Conservation (phyloP, 352 stramenopile genomes). For the Phytophthora melonis region DNA sequence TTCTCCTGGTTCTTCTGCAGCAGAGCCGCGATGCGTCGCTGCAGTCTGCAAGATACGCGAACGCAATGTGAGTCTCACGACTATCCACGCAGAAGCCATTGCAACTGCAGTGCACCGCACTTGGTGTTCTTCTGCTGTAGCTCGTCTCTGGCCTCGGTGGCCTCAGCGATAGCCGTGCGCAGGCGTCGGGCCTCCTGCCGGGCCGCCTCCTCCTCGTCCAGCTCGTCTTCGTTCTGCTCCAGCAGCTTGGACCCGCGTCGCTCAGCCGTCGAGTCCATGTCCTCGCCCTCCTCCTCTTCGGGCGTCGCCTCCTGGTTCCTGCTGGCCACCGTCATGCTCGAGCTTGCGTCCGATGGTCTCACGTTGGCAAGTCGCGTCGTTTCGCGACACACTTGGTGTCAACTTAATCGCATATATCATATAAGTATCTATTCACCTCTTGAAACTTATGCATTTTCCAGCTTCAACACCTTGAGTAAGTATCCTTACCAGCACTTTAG, state of each 20-base stretch:
- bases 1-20: slow-evolving; percentile 77
- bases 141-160: slow-evolving; percentile 63
- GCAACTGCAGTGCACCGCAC: slow-evolving; percentile 26
- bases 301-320: slow-evolving; percentile 20
- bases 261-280: neutral
- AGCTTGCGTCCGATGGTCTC: neutral
- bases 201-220: slow-evolving; percentile 60
- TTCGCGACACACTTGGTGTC: slow-evolving; percentile 9
- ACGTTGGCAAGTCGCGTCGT: slow-evolving; percentile 8
- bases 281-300: slow-evolving; percentile 4
- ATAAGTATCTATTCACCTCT: no score
- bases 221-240: slow-evolving; percentile 19
- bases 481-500: neutral
- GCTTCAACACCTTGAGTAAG: neutral
- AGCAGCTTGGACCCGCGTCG: slow-evolving; percentile 8
- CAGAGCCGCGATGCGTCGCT: slow-evolving; percentile 76
- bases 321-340: neutral
- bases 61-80: neutral
- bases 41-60: slow-evolving; percentile 47
- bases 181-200: slow-evolving; percentile 53
- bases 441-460: no score
- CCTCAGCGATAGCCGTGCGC: slow-evolving; percentile 60
- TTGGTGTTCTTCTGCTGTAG: slow-evolving; percentile 82
- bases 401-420: neutral
- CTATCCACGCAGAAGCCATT: neutral